These are phyloP conservation scores for Daldinia decipiens DNA, from an alignment of 495 filamentous ascomycete genomes.

Conservation along the genomic window DNA sequence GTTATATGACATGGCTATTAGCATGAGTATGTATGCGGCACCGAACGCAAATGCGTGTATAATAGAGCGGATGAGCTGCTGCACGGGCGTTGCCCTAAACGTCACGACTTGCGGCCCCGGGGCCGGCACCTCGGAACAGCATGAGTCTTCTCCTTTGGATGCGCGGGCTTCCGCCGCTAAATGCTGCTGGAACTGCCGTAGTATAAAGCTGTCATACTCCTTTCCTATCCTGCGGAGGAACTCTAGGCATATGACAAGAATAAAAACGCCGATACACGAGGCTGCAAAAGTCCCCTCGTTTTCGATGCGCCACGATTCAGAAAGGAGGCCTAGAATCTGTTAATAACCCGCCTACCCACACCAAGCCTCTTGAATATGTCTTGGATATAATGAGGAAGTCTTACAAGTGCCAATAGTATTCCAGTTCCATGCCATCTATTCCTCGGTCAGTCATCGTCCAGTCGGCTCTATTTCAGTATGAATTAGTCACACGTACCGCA, in stretches of 20 bases:
- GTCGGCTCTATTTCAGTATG: constrained; percentile 16
- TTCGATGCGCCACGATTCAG: constrained; percentile 59
- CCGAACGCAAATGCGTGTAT: constrained; percentile 63
- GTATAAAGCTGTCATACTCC: constrained; percentile 63
- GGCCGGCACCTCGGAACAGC: constrained; percentile 30
- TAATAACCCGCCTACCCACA: not conserved
- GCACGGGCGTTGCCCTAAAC: constrained; percentile 58
- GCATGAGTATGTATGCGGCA: constrained; percentile 67
- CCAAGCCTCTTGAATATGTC: not conserved
- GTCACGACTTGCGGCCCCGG: constrained; percentile 43
- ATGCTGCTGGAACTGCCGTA: constrained; percentile 52
- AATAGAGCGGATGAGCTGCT: constrained; percentile 60
- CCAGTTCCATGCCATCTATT: constrained; percentile 70
- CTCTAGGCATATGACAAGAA: constrained; percentile 65
- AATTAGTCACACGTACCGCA: constrained; percentile 29
- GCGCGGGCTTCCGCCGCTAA: constrained; percentile 42
- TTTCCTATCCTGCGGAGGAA: constrained; percentile 61
- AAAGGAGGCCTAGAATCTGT: constrained; percentile 54
- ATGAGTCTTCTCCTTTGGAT: constrained; percentile 29
- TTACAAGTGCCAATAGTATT: constrained; percentile 62
- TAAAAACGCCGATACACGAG: constrained; percentile 66
- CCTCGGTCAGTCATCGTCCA: constrained; percentile 29
- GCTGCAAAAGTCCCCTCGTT: constrained; percentile 62
- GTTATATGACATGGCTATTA: constrained; percentile 66
- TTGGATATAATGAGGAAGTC: constrained; percentile 1